These are phyloP conservation scores for Rosa multiflora DNA, from an alignment of 306 rosid genomes.

Conservation along the genomic window DNA sequence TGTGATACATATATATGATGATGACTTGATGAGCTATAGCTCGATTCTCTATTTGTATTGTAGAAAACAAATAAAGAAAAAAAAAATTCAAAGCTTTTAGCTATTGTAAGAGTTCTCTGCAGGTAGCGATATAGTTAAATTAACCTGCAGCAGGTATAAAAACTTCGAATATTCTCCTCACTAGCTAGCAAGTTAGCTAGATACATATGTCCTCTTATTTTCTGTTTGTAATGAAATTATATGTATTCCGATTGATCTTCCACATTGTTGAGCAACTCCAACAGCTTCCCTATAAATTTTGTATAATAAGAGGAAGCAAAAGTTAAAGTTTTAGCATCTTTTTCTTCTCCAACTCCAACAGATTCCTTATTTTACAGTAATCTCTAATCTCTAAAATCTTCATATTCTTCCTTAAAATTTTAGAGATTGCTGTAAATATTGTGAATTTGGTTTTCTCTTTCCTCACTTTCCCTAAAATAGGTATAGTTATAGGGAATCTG, in stretches of 20 bases:
- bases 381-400: no score
- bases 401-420: no score
- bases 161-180: not conserved
- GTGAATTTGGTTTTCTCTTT: no score
- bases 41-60: not conserved
- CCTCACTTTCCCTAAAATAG: no score
- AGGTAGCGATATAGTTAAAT: not conserved
- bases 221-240: not conserved
- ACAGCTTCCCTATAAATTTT: no score
- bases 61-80: not conserved
- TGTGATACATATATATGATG: slow-evolving; percentile 25
- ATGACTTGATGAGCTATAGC: not conserved
- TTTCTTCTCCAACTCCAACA: no score
- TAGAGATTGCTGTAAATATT: no score
- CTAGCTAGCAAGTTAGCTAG: not conserved
- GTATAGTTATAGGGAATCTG: no score
- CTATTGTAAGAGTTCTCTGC: not conserved
- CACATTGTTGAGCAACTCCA: not conserved
- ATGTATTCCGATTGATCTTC: not conserved
- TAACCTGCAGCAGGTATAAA: not conserved
- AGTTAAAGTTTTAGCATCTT: no score
- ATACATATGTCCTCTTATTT: not conserved
- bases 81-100: not conserved
- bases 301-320: no score
- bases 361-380: no score